Percentiles rank a stretch among this genome's conserved stretches.
Conservation (phyloP, 441 rosid species). For the Erysimum cheiri region DNA sequence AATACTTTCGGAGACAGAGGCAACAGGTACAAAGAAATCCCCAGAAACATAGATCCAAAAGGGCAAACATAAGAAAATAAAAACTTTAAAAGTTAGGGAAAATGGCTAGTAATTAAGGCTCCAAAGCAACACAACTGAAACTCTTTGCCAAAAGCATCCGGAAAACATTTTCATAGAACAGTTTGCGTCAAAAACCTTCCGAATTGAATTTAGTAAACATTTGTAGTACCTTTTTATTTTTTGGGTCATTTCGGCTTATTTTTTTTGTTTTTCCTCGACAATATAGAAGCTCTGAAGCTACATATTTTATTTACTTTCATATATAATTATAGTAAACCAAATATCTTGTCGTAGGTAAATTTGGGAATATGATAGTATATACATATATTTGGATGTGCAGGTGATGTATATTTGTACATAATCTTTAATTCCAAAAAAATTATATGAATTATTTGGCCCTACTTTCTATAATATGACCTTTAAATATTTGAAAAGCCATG, state of each 20-base stretch:
- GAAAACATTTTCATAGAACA: too few relatives aligned
- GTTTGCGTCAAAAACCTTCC: too few relatives aligned
- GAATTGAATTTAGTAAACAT: not conserved
- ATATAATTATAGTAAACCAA: not conserved
- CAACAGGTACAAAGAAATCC: too few relatives aligned
- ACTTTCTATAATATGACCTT: slow-evolving; percentile 26
- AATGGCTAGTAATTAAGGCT: too few relatives aligned
- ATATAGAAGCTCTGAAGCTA: not conserved
- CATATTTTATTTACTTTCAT: not conserved
- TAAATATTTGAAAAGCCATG: slow-evolving; percentile 34
- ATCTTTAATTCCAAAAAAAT: slow-evolving; percentile 27
- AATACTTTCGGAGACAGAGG: too few relatives aligned
- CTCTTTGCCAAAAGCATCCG: too few relatives aligned
- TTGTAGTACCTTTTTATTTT: not conserved
- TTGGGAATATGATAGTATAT: not conserved
- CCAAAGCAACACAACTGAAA: too few relatives aligned
- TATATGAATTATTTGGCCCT: slow-evolving; percentile 26
- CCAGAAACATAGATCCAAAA: too few relatives aligned
- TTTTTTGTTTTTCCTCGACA: not conserved
- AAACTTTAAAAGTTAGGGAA: too few relatives aligned
- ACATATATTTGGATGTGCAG: slow-evolving; percentile 11
- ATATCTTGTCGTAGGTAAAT: not conserved
- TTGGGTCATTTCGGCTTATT: not conserved
- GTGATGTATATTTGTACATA: slow-evolving; percentile 19
- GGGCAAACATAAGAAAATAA: too few relatives aligned